These are phyloP conservation scores for Pseudogymnoascus pannorum DNA, from an alignment of 2,329 filamentous ascomycete genomes.

Conservation along the genomic window DNA sequence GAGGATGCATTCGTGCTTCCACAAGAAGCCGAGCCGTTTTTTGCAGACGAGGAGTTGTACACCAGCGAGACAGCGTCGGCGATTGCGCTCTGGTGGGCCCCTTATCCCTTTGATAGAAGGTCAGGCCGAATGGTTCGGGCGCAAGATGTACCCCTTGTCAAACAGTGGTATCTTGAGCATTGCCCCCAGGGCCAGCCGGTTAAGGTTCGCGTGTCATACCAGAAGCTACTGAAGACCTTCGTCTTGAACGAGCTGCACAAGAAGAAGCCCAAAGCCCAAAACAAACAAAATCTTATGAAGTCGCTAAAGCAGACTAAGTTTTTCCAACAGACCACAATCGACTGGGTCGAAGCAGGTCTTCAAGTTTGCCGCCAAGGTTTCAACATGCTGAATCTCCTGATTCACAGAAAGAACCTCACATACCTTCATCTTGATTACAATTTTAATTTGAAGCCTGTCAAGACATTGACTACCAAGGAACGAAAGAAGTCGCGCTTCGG, in stretches of 20 bases:
- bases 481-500: slow-evolving; percentile 98
- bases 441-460: slow-evolving; percentile 98
- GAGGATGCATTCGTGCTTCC: slow-evolving; percentile 85
- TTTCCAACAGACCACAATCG: slow-evolving; percentile 98
- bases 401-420: slow-evolving; percentile 96
- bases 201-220: slow-evolving; percentile 96
- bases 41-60: slow-evolving; percentile 81
- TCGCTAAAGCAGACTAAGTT: slow-evolving; percentile 96
- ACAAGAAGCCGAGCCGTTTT: slow-evolving; percentile 73
- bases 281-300: slow-evolving; percentile 83
- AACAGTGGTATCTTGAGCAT: slow-evolving; percentile 98
- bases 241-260: slow-evolving; percentile 96
- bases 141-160: slow-evolving; percentile 92
- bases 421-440: slow-evolving; percentile 99
- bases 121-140: slow-evolving; percentile 95
- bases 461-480: slow-evolving; percentile 97
- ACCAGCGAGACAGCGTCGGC: slow-evolving; percentile 85
- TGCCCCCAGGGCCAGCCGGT: slow-evolving; percentile 85
- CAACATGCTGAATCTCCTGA: slow-evolving; percentile 97
- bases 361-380: slow-evolving; percentile 98
- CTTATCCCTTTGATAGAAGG: slow-evolving; percentile 87
- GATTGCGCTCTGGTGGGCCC: slow-evolving; percentile 96
- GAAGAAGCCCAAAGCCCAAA: slow-evolving; percentile 89
- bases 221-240: slow-evolving; percentile 92
- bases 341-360: slow-evolving; percentile 97